Base-by-base conservation (phyloP, 2,329 filamentous ascomycete genomes). In the Diaporthe citriasiana region DNA sequence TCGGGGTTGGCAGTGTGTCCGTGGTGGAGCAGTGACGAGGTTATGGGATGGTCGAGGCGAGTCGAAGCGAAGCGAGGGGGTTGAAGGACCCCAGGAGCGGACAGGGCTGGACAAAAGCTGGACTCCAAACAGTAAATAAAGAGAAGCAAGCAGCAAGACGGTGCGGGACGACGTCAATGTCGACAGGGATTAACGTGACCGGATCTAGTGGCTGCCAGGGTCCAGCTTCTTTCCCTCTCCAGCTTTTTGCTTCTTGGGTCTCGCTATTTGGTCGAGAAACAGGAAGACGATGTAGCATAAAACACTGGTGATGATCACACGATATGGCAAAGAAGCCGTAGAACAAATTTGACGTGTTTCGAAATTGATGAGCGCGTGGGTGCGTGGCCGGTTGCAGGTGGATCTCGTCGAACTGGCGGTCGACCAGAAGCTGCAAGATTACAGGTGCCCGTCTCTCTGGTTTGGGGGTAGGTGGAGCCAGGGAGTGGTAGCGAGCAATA, bases 361-460 rank as follows among this genome's bases (percentile, higher is more conserved):
- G 69, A 63, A 40, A 53, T 42, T 51, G 69, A 60, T 63, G 56
- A 53, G 69, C 69, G 69, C 30, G 69, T 71, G 69, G 69, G 59
- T 63, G 59, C 40, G 33, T 47, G 50, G 55, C 33, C 35, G 30
- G 33, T 22, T 13, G 69, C 25, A 5, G 22, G 69, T 71, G 69
- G 69, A 71, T 27, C 40, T 71, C 33, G 55, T 22, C 27, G 17
- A 63, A 71, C n/a, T 53, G 69, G 69, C 69, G 69, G 69, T 71
- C 55, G 56, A 45, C 57, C 35, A 33, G 30, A 38, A 4, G 22
- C 45, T 66, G 60, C 60, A 66, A 66, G 60, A 66, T 66, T 66
- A 66, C 60, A 66, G 60, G 60, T 66, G 60, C 10, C 33, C 25
- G 60, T 50, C 60, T 65, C 42, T 4, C 69, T 47, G 5, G 57